Conservation (phyloP, 1,284 basidiomycete species). For the Heterobasidion parviporum region DNA sequence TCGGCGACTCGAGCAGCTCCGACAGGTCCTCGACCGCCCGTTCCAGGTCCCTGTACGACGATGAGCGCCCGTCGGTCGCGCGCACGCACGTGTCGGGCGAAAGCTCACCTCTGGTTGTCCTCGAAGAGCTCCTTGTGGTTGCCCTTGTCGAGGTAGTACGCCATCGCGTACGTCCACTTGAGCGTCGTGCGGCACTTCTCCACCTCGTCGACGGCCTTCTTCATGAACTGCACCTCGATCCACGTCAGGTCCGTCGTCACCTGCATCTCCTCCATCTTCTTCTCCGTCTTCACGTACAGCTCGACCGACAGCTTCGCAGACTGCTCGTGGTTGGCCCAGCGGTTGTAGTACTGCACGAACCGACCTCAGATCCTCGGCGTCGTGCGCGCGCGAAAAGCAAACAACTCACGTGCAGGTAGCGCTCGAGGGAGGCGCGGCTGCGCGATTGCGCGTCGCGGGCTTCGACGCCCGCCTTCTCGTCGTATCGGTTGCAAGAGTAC, state of each 20-base stretch:
- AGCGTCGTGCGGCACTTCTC: constrained; percentile 90
- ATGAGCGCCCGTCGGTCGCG: too few relatives aligned
- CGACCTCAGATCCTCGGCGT: not conserved
- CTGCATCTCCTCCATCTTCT: constrained; percentile 99
- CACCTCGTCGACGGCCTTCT: constrained; percentile 91
- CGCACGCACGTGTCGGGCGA: not conserved
- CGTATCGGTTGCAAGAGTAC: constrained; percentile 98
- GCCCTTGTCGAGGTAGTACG: constrained; percentile 83
- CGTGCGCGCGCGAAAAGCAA: not conserved
- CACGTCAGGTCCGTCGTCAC: constrained; percentile 85
- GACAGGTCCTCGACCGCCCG: constrained; percentile 92
- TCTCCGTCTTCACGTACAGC: constrained; percentile 91
- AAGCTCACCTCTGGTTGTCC: constrained; percentile 82
- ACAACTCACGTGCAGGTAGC: constrained; percentile 88
- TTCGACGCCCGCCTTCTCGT: constrained; percentile 86
- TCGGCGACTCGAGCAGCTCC: constrained; percentile 84
- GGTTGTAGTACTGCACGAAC: constrained; percentile 82
- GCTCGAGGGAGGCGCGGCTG: constrained; percentile 84
- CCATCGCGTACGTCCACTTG: constrained; percentile 99
- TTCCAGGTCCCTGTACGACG: constrained; percentile 71
- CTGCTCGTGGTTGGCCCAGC: constrained; percentile 98
- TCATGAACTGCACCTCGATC: constrained; percentile 99
- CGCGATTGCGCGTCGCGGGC: constrained; percentile 86
- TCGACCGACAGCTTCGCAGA: constrained; percentile 93
- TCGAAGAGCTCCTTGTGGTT: constrained; percentile 97